Base-by-base conservation (phyloP, 257 asterid genomes). In the Lycium barbarum region DNA sequence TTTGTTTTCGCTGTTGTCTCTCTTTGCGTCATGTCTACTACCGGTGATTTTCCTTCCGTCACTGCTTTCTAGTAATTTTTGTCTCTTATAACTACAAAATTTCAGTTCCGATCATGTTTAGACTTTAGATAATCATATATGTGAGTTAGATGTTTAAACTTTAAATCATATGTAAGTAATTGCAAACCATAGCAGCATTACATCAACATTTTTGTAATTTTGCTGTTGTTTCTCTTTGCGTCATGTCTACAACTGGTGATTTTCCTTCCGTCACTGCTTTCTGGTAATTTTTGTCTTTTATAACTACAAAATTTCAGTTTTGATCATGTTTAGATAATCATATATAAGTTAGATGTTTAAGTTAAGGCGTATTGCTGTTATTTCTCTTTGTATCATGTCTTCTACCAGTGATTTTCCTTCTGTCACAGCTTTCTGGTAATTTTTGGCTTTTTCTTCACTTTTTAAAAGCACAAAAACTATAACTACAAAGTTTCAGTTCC, bases 201-300 rank as follows among this genome's bases (percentile, higher is more conserved):
- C 45, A 40, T 40, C 45, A 40, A 6, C 33, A 26, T 26, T 26
- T 26, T 26, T 26, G 33, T 26, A 26, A 26, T 22, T 95, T 97
- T 87, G 98, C 98, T 72, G 92, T 65, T 76, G 93, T 91, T 35
- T 94, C 98, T 67, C 92, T 97, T 76, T 83, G 89, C 81, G 97
- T 97, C 87, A 97, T 97, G 99, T 93, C 95, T 62, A 91, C 98
- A 87, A 94, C 99, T 83, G 88, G 89, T 58, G 99, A 97, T 85
- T 97, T 97, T 87, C 97, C 98, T 53, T 97, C 98, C n/a, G 98
- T 95, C 88, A 95, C 99, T 14, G 98, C 99, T 79, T 97, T 97
- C 91, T 92, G 98, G 99, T 97, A 91, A 88, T 81, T 54, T 36
- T 38, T 63, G 15, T 8, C 14, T 9, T 2, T 54, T 58, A 18